phyloP scores from a whole-genome alignment of 2,329 filamentous ascomycete genomes.

The Paecilomyces formosus region DNA sequence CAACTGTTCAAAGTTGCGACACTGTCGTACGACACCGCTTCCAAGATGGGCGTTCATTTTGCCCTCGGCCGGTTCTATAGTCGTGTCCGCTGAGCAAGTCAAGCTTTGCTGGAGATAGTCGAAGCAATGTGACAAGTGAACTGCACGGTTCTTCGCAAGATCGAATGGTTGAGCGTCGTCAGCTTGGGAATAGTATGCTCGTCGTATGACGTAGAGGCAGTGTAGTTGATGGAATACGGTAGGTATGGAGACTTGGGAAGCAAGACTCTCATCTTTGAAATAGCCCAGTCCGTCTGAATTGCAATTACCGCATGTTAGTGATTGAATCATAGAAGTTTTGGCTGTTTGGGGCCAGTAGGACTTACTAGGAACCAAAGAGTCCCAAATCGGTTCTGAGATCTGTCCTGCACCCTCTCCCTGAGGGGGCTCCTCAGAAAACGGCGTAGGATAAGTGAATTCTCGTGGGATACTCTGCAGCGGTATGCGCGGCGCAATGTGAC shows the following conservation, averaged over 20 bases:
- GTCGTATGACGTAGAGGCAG: slow-evolving; percentile 29
- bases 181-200: slow-evolving; percentile 26
- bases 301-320: neutral
- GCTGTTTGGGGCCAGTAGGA: slow-evolving; percentile 8
- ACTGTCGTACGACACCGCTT: slow-evolving; percentile 30
- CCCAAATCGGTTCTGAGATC: neutral
- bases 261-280: slow-evolving; percentile 21
- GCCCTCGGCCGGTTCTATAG: slow-evolving; percentile 22
- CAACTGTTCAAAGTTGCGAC: slow-evolving; percentile 28
- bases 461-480: neutral
- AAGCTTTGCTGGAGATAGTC: slow-evolving; percentile 33
- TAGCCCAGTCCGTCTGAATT: slow-evolving; percentile 26
- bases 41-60: slow-evolving; percentile 9
- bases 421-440: neutral
- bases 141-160: slow-evolving; percentile 19
- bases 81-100: slow-evolving; percentile 32
- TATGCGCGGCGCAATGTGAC: neutral
- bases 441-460: neutral
- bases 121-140: slow-evolving; percentile 33
- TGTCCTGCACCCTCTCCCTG: neutral
- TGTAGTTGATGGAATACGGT: slow-evolving; percentile 34
- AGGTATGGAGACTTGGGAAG: slow-evolving; percentile 1
- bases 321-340: neutral
- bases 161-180: slow-evolving; percentile 16
- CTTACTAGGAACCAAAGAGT: neutral